Base-by-base conservation (phyloP, 306 rosid genomes). In the Albizia julibrissin region DNA sequence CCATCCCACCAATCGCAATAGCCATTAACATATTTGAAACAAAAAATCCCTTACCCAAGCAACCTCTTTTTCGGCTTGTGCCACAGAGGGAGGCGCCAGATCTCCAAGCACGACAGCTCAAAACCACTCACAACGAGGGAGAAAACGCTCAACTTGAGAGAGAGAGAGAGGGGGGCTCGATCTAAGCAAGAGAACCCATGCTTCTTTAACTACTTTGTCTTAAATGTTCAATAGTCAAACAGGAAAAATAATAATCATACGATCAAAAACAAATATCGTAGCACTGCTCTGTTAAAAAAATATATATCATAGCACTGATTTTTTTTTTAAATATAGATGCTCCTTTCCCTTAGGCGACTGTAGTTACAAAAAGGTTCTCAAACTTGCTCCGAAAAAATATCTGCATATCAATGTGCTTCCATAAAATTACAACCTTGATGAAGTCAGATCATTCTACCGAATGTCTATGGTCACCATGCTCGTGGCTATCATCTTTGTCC, bases 391-490 rank as follows among this genome's bases (percentile, higher is more conserved):
- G 52, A 50, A 26, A 22, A 49, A 24, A 3, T 69, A 46, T 70
- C 27, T 71, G 67, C 33, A 27, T 12, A 78, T 24, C 10, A 50
- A 33, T 49, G 59, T 31, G 33, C 67, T 65, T 65, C 44, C 19
- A 29, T 77, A 1, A 39, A 29, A 78, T 40, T 31, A 76, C 62
- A 59, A 80, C 72, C 74, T 37, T 39, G 34, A 78, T 62, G 74
- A 64, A 70, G 65, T 69, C 82, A 54, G 65, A 82, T 84, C 80
- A 81, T 80, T 74, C 84, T 70, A 40, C 73, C 58, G 61, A 52
- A 44, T 42, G 75, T 58, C 68, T 49, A 44, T 40, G 81, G 66
- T 84, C 81, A 70, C 80, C 43, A 26, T 78, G 87, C 75, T 34
- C 3, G 27, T 80, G 82, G 64, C 81, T 80, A 39, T 73, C 83